Conservation (phyloP, 2,329 filamentous ascomycete species). For the Dendryphion nanum region DNA sequence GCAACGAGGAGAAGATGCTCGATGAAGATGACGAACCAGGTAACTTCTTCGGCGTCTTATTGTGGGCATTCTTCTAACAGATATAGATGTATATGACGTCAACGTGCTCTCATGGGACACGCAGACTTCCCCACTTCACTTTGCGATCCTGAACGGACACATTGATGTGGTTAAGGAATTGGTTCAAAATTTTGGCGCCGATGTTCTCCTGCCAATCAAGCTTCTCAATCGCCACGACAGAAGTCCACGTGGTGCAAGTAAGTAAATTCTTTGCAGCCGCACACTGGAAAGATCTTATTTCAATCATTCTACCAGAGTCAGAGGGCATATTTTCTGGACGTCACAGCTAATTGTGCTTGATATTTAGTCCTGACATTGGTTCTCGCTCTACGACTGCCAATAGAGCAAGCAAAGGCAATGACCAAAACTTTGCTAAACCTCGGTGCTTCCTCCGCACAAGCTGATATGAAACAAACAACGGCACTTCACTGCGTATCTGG, state of each 20-base stretch:
- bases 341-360: too few relatives aligned
- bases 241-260: conserved; percentile 56
- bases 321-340: too few relatives aligned
- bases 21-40: conserved; percentile 65
- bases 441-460: conserved; percentile 72
- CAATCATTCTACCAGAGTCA: too few relatives aligned
- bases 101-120: conserved; percentile 79
- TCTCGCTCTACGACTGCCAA: conserved; percentile 64
- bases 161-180: conserved; percentile 66
- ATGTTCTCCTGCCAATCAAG: conserved; percentile 73
- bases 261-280: too few relatives aligned
- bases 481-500: conserved; percentile 65
- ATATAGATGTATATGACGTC: conserved; percentile 79
- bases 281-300: too few relatives aligned
- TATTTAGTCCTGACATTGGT: conserved; percentile 65
- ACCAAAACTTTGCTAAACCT: conserved; percentile 63
- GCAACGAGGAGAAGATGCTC: conserved; percentile 39
- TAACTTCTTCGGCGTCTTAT: too few relatives aligned
- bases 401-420: conserved; percentile 65
- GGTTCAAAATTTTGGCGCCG: conserved; percentile 70
- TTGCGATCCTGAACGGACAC: conserved; percentile 74
- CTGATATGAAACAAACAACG: conserved; percentile 63
- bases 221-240: conserved; percentile 50
- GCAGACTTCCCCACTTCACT: conserved; percentile 70
- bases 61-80: too few relatives aligned